Conservation (phyloP, 495 filamentous ascomycete species). For the Saxophila tyrrhenica region DNA sequence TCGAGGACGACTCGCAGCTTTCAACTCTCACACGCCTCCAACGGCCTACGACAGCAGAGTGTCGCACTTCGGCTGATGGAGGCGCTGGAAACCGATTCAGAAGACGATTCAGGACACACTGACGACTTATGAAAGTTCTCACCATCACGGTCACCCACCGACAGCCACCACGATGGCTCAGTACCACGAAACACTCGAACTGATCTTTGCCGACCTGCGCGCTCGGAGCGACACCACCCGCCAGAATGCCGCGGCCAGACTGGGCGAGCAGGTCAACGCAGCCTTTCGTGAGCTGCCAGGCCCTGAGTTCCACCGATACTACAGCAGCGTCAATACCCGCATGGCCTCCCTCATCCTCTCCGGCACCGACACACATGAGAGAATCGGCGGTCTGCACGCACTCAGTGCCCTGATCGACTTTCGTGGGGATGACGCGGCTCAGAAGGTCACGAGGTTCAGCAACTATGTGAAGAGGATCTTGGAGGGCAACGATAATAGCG, state of each 20-base stretch:
- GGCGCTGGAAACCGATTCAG: neutral
- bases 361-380: constrained; percentile 72
- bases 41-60: neutral
- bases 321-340: constrained; percentile 61
- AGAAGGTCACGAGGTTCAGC: constrained; percentile 88
- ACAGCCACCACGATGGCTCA: constrained; percentile 5
- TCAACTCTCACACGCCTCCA: neutral
- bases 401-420: constrained; percentile 91
- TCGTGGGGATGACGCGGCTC: constrained; percentile 82
- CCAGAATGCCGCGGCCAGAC: constrained; percentile 9
- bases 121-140: neutral
- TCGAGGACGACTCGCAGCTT: no score
- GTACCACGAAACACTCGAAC: constrained; percentile 14
- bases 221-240: constrained; percentile 12
- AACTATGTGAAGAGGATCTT: constrained; percentile 79
- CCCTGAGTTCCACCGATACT: constrained; percentile 68
- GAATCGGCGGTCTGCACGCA: constrained; percentile 81
- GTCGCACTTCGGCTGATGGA: neutral
- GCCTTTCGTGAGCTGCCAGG: constrained; percentile 49
- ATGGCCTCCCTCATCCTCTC: constrained; percentile 65
- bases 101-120: neutral
- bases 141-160: neutral
- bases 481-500: constrained; percentile 73
- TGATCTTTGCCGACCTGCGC: constrained; percentile 18
- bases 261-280: constrained; percentile 17